These are phyloP conservation scores for Aspergillus sp. DNA, from an alignment of 2,329 filamentous ascomycete genomes.

Conservation along the genomic window DNA sequence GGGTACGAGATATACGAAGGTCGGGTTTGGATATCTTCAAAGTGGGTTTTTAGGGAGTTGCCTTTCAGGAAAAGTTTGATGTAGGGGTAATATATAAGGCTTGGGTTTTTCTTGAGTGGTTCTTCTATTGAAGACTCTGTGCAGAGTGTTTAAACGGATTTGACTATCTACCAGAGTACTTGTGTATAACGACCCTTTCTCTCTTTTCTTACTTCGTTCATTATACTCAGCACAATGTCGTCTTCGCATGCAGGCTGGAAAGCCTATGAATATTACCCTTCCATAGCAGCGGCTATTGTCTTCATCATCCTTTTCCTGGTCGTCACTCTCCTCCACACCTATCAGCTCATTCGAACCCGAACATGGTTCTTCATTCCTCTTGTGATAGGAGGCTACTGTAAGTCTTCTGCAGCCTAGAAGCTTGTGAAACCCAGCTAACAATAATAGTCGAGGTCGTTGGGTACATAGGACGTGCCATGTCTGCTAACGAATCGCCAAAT, in stretches of 20 bases:
- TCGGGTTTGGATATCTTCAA: too few species aligned
- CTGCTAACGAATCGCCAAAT: constrained; percentile 27
- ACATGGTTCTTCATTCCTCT: constrained; percentile 25
- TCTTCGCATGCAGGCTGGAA: constrained; percentile 2
- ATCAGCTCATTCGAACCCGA: constrained; percentile 15
- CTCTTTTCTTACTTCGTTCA: neutral
- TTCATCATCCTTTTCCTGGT: constrained; percentile 19
- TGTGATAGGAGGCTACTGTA: constrained; percentile 33
- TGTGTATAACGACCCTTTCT: neutral
- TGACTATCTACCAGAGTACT: neutral
- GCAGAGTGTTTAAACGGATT: neutral
- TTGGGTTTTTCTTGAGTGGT: too few species aligned
- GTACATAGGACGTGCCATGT: constrained; percentile 47
- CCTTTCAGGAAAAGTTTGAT: too few species aligned
- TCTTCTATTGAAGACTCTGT: too few species aligned
- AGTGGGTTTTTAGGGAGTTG: too few species aligned
- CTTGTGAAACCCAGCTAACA: too few species aligned
- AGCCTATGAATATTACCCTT: constrained; percentile 20
- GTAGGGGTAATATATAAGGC: too few species aligned
- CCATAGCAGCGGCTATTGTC: constrained; percentile 16
- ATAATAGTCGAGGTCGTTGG: constrained; percentile 47
- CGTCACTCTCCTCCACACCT: constrained; percentile 15
- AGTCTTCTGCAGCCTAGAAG: constrained; percentile 5
- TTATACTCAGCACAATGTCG: neutral
- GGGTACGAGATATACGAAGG: constrained; percentile 16